Evolutionary conservation across 306 rosid genomes (phyloP), one percentile per base, ranked within the genome.

Genomic region (Sicyos baderoa): DNA sequence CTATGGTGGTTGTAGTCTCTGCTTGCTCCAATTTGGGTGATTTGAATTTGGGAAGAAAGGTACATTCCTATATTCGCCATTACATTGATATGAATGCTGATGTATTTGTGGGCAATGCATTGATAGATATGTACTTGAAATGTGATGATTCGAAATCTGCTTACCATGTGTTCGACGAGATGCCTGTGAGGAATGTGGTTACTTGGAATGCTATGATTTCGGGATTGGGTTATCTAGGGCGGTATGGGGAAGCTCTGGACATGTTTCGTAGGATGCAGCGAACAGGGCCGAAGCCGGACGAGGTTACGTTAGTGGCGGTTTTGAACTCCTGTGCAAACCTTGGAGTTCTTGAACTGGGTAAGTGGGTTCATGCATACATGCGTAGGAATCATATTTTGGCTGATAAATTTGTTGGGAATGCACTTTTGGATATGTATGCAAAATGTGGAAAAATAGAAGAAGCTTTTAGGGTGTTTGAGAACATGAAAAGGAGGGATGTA

Each of bases 381-480:
- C 76, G 77, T 56, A 75, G 59, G 60, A 61, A 78, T 63, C 57
- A 10, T 25, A 78, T 76, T 16, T 70, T 61, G 63, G 78, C 80
- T 5, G 82, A 76, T 21, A 71, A 82, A 54, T 78, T 72, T 73
- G 74, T 78, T 54, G 85, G 85, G 48, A 82, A 78, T 64, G 85
- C 78, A 4, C 76, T 82, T 12, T 52, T 82, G 61, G 82, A 78
- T 72, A 82, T 82, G 85, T 78, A 82, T 73, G 82, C 78, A 4
- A 82, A 82, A 52, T 82, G 85, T 56, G 85, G 85, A 44, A 76
- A 76, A 61, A 73, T 82, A 68, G 78, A 78, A 65, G 74, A 55
- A 65, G 78, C 82, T 29, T 56, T 68, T 9, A 55, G 62, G 49
- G 82, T 78, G 52, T 82, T 82, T 53, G 74, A 63, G 40, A 12